Evolutionary conservation across 2,329 filamentous ascomycete species (phyloP).

Genomic region (Raffaelea arxii): DNA sequence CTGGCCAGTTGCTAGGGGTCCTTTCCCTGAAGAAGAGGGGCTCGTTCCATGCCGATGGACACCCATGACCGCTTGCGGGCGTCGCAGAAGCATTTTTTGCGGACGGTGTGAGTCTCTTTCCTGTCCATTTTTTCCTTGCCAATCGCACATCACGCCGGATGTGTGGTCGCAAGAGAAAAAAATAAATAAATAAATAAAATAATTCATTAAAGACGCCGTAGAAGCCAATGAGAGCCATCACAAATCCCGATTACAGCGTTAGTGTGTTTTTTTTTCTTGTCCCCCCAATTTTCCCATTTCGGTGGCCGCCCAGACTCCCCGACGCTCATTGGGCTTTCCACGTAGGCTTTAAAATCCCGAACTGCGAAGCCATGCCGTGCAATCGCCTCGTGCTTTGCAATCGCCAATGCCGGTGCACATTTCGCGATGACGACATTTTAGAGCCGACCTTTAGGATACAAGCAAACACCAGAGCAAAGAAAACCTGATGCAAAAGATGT

Average conservation of each 20-base stretch:
- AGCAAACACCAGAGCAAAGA: not conserved
- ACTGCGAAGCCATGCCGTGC: not conserved
- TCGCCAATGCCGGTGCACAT: not conserved
- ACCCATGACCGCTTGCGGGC: too few relatives aligned
- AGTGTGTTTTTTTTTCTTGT: not conserved
- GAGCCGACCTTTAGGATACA: not conserved
- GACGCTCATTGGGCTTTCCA: not conserved
- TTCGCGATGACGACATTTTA: not conserved
- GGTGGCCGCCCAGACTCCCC: not conserved
- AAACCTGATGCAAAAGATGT: not conserved
- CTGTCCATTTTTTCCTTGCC: too few relatives aligned
- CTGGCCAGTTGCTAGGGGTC: too few relatives aligned
- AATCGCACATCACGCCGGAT: too few relatives aligned
- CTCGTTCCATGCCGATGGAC: too few relatives aligned
- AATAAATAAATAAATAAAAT: not conserved
- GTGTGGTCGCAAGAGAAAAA: too few relatives aligned
- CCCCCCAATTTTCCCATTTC: not conserved
- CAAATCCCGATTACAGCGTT: conserved; percentile 6
- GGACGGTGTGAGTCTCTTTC: too few relatives aligned
- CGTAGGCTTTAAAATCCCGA: not conserved
- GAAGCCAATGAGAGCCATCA: conserved; percentile 2
- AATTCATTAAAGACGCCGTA: too few relatives aligned
- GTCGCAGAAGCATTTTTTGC: too few relatives aligned
- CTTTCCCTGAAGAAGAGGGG: too few relatives aligned
- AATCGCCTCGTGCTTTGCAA: not conserved